These are phyloP conservation scores for Debaryomycetaceae sp. DNA, from an alignment of 1,139 yeast species.

Conservation along the genomic window DNA sequence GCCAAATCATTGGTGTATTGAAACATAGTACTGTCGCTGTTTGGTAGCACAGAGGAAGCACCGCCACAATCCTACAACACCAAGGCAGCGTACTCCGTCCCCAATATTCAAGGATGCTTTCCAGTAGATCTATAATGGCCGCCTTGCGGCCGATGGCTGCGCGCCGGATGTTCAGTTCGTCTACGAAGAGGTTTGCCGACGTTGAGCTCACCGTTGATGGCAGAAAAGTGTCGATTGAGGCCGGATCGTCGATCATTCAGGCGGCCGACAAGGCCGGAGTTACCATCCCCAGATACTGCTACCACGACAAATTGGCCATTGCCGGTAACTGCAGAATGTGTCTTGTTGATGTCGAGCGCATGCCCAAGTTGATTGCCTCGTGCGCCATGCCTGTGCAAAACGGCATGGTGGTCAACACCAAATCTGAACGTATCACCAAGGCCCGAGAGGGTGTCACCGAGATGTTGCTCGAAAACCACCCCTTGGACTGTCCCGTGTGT, in stretches of 20 bases:
- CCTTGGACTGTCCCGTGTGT: conserved; percentile 89
- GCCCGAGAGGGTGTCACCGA: conserved; percentile 92
- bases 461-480: conserved; percentile 84
- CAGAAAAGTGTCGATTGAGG: conserved; percentile 70
- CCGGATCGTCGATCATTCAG: conserved; percentile 84
- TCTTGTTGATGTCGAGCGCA: conserved; percentile 83
- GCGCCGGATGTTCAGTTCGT: conserved; percentile 26
- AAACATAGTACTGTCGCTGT: neutral
- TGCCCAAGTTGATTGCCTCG: conserved; percentile 86
- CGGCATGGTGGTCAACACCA: conserved; percentile 85
- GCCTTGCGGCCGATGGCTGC: conserved; percentile 13
- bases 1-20: too few relatives aligned
- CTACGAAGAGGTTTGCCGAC: conserved; percentile 39
- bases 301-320: conserved; percentile 84
- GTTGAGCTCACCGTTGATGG: conserved; percentile 80
- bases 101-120: conserved; percentile 7
- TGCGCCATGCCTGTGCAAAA: conserved; percentile 89
- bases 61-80: conserved; percentile 1
- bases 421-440: conserved; percentile 73
- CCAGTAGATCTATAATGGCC: conserved; percentile 8
- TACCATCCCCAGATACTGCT: conserved; percentile 82
- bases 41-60: neutral
- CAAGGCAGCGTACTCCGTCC: neutral
- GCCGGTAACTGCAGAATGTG: conserved; percentile 98
- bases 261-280: conserved; percentile 93